Percentiles rank a stretch among this genome's conserved stretches.
phyloP scores from a whole-genome alignment of 768 basidiomycete species.

The Mycena vitilis region DNA sequence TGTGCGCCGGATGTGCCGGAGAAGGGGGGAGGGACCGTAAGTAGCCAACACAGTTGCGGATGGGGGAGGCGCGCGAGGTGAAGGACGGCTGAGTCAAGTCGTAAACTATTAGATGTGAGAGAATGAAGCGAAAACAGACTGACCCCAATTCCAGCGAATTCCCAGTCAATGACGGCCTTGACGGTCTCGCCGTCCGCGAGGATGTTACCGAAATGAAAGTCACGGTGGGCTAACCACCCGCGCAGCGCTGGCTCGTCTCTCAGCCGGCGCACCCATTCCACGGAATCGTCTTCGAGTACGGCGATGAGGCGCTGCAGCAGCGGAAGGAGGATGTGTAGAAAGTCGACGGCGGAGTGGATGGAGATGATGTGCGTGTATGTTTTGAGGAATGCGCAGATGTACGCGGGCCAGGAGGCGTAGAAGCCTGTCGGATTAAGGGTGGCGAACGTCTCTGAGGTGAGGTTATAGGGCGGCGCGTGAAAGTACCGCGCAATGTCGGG shows the following conservation, averaged over 20 bases:
- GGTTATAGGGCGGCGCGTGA: slow-evolving; percentile 28
- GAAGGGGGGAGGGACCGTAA: background rate
- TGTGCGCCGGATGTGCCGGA: background rate
- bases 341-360: slow-evolving; percentile 28
- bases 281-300: slow-evolving; percentile 4
- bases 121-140: background rate
- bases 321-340: slow-evolving; percentile 17
- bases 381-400: slow-evolving; percentile 32
- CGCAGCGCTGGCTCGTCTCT: slow-evolving; percentile 16
- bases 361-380: slow-evolving; percentile 29
- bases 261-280: slow-evolving; percentile 24
- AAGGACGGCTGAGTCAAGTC: slow-evolving; percentile 19
- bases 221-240: slow-evolving; percentile 28
- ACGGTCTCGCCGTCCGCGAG: slow-evolving; percentile 28
- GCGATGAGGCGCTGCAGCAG: slow-evolving; percentile 23
- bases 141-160: slow-evolving; percentile 31
- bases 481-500: slow-evolving; percentile 35
- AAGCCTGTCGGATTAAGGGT: slow-evolving; percentile 24
- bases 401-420: slow-evolving; percentile 30
- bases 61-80: slow-evolving; percentile 18
- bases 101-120: background rate
- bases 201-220: slow-evolving; percentile 36
- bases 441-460: slow-evolving; percentile 25
- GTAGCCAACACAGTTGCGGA: slow-evolving; percentile 22
- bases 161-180: slow-evolving; percentile 35